These are phyloP conservation scores for Didymellaceae sp. DNA, from an alignment of 2,329 filamentous ascomycete species.

Conservation along the genomic window DNA sequence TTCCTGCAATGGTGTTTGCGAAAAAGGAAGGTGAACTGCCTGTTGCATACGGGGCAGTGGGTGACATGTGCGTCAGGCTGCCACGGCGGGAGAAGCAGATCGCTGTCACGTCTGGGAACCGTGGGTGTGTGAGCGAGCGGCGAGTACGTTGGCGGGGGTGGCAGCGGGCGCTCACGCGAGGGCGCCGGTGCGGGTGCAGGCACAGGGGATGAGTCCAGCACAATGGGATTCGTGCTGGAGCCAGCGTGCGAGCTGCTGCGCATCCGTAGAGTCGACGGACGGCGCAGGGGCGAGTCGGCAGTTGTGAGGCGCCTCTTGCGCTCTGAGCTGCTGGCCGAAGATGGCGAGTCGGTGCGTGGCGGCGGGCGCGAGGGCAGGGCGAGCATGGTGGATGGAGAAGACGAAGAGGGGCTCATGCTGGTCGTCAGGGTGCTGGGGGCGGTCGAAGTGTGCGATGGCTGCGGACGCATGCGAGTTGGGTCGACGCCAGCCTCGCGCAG, in stretches of 20 bases:
- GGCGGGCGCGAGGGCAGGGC: constrained; percentile 29
- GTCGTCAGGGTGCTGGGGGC: constrained; percentile 10
- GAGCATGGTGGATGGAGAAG: constrained; percentile 27
- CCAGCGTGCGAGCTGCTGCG: constrained; percentile 23
- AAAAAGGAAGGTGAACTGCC: constrained; percentile 82
- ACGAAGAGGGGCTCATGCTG: constrained; percentile 10
- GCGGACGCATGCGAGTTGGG: constrained; percentile 11
- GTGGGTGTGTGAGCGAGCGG: constrained; percentile 15
- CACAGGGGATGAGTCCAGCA: constrained; percentile 29
- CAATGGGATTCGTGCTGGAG: constrained; percentile 31
- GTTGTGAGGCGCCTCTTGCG: constrained; percentile 47
- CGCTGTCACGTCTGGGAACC: constrained; percentile 42
- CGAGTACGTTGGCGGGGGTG: constrained; percentile 18
- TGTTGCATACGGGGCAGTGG: constrained; percentile 82
- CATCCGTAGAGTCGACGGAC: constrained; percentile 37
- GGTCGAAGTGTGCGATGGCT: constrained; percentile 12
- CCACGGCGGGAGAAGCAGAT: constrained; percentile 75
- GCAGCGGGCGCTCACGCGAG: constrained; percentile 16
- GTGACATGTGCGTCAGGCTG: constrained; percentile 85
- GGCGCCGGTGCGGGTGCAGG: constrained; percentile 20
- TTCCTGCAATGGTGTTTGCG: constrained; percentile 95
- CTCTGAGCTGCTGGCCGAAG: constrained; percentile 35
- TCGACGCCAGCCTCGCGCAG: constrained; percentile 34
- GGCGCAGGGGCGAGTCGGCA: constrained; percentile 40
- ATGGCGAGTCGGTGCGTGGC: constrained; percentile 24